These are phyloP conservation scores for Physaria fendleri DNA, from an alignment of 345 rosid genomes.

Conservation along the genomic window DNA sequence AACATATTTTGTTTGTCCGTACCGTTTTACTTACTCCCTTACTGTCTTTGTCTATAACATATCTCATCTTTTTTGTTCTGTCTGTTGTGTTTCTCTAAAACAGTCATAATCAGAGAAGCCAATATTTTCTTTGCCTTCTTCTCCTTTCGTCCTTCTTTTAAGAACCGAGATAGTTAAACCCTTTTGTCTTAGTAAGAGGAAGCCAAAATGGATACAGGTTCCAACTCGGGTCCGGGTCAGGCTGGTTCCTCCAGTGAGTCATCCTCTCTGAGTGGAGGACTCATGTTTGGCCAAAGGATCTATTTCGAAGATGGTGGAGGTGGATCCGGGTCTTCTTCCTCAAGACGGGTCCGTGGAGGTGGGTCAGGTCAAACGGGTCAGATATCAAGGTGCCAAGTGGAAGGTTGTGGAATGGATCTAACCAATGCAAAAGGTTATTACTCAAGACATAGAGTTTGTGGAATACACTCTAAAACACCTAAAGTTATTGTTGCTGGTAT, in stretches of 20 bases:
- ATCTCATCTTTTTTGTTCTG: slow-evolving; percentile 20
- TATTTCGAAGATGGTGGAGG: slow-evolving; percentile 63
- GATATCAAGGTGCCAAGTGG: slow-evolving; percentile 89
- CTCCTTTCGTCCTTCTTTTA: slow-evolving; percentile 13
- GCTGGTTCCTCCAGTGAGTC: slow-evolving; percentile 45
- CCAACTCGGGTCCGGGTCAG: slow-evolving; percentile 51
- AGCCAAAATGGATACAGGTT: slow-evolving; percentile 55
- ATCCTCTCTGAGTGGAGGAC: slow-evolving; percentile 56
- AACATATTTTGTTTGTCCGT: slow-evolving; percentile 19
- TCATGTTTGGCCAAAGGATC: slow-evolving; percentile 67
- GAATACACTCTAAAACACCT: slow-evolving; percentile 76
- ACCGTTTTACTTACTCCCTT: slow-evolving; percentile 21
- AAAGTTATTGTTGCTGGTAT: slow-evolving; percentile 71
- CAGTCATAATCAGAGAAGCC: slow-evolving; percentile 30
- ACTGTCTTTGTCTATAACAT: slow-evolving; percentile 41
- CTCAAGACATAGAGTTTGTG: slow-evolving; percentile 89
- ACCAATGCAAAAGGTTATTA: slow-evolving; percentile 87
- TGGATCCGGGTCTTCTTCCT: slow-evolving; percentile 36
- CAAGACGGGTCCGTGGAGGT: slow-evolving; percentile 37
- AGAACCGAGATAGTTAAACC: slow-evolving; percentile 12
- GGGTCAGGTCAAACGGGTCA: slow-evolving; percentile 43
- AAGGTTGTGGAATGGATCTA: slow-evolving; percentile 92
- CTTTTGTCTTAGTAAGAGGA: slow-evolving; percentile 23
- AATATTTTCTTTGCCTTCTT: slow-evolving; percentile 15
- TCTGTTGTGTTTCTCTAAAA: slow-evolving; percentile 7